These are phyloP conservation scores for Venturia pyrina DNA, from an alignment of 2,329 filamentous ascomycete species.

Conservation along the genomic window DNA sequence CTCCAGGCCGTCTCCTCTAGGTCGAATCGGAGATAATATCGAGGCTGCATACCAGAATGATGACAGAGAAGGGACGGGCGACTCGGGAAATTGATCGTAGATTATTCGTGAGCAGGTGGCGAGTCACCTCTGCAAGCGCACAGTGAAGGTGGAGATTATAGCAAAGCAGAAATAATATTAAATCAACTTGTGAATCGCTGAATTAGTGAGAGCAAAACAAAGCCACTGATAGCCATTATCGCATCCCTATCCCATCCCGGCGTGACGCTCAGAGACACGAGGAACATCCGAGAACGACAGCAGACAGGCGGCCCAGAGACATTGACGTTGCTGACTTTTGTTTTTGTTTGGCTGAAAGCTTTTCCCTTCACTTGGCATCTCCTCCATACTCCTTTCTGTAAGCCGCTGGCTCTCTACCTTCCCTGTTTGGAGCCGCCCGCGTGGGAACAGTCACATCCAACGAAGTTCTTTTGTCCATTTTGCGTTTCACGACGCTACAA, in stretches of 20 bases:
- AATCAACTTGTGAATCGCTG: background rate
- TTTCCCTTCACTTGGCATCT: background rate
- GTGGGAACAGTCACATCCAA: background rate
- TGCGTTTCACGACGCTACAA: background rate
- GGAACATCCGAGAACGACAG: background rate
- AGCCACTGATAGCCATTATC: background rate
- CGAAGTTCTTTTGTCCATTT: background rate
- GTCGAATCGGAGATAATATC: background rate
- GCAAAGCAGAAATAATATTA: background rate
- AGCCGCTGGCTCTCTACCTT: background rate
- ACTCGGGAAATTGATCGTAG: no score
- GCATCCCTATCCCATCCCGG: background rate
- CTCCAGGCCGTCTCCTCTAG: background rate
- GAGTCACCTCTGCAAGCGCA: background rate
- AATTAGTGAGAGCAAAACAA: background rate
- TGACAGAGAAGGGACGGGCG: background rate
- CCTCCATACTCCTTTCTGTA: background rate
- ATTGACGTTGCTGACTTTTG: background rate
- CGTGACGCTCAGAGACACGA: conserved; percentile 1
- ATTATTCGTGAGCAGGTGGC: no score
- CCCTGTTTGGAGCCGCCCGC: conserved; percentile 1
- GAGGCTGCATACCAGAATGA: background rate
- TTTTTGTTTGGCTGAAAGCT: background rate
- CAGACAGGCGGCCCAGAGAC: background rate
- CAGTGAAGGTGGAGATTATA: background rate